Evolutionary conservation across 2,329 filamentous ascomycete genomes (phyloP).

Genomic region (Botryotinia calthae): DNA sequence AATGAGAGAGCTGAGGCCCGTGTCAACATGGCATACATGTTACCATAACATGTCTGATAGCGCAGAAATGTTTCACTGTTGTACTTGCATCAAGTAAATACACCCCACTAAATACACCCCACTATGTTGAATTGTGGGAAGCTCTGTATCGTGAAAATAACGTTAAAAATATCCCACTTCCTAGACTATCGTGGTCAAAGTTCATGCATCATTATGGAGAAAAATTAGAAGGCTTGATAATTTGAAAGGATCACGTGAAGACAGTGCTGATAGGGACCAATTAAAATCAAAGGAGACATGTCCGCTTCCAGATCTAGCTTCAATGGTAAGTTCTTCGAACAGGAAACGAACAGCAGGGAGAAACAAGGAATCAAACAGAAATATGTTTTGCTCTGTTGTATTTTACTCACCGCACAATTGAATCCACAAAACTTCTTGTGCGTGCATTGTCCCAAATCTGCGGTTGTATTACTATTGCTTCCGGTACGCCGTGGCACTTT

Average conservation of each 20-base stretch:
- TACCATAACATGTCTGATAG: conserved; percentile 1
- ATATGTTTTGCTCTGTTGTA: not conserved
- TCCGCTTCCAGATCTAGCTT: conserved; percentile 12
- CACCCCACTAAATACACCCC: conserved; percentile 5
- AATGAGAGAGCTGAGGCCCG: not conserved
- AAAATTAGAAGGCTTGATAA: not conserved
- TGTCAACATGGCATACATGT: conserved; percentile 11
- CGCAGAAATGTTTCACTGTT: conserved; percentile 1
- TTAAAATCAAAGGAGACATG: not conserved
- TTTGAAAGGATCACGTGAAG: conserved; percentile 9
- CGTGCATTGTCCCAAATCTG: conserved; percentile 8
- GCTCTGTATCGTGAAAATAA: conserved; percentile 5
- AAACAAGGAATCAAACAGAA: conserved; percentile 21
- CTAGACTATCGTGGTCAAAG: conserved; percentile 1
- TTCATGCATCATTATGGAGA: conserved; percentile 16
- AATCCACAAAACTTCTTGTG: conserved; percentile 10
- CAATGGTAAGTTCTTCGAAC: not conserved
- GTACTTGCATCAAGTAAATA: conserved; percentile 11
- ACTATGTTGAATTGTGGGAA: conserved; percentile 9
- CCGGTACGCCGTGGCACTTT: not conserved
- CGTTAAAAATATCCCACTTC: conserved; percentile 16
- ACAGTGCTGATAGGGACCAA: not conserved
- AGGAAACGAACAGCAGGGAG: conserved; percentile 6
- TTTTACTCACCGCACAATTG: conserved; percentile 18
- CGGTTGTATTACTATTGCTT: conserved; percentile 1